Conservation (phyloP, 306 rosid genomes). For the Ammopiptanthus mongolicus region DNA sequence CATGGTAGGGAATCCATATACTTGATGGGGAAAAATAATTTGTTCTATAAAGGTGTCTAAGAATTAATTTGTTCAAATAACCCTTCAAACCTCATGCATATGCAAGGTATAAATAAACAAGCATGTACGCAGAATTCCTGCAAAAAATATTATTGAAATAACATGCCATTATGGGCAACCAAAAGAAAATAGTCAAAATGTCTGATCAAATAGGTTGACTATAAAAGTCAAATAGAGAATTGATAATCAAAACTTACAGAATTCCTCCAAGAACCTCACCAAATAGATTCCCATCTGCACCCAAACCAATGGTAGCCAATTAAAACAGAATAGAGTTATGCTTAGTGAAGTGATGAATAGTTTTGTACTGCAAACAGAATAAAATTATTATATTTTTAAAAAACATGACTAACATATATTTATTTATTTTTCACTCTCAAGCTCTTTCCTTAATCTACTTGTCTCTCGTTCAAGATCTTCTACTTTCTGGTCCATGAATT, state of each 20-base stretch:
- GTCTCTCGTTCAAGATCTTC: too few relatives aligned
- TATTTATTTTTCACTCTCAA: too few relatives aligned
- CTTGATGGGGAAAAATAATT: too few relatives aligned
- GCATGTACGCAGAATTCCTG: not conserved
- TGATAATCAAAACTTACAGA: conserved; percentile 47
- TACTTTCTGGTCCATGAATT: too few relatives aligned
- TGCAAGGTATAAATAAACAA: not conserved
- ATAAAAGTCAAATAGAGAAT: not conserved
- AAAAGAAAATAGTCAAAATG: conserved; percentile 1
- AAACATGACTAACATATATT: too few relatives aligned
- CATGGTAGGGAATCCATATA: too few relatives aligned
- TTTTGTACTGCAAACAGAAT: too few relatives aligned
- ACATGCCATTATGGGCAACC: not conserved
- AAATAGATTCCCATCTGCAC: conserved; percentile 86
- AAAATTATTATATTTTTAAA: too few relatives aligned
- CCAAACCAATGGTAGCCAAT: conserved; percentile 92
- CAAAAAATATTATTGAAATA: not conserved
- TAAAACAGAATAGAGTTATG: conserved; percentile 36
- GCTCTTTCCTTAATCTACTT: too few relatives aligned
- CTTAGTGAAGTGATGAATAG: conserved; percentile 13
- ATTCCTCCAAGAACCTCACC: conserved; percentile 98
- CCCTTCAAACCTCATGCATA: too few relatives aligned
- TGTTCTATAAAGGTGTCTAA: too few relatives aligned
- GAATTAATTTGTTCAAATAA: too few relatives aligned
- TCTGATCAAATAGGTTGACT: not conserved